Evolutionary conservation across 164 flowering plant genomes (phyloP), one percentile per base, ranked within the genome.

Genomic region (Annona squamosa): DNA sequence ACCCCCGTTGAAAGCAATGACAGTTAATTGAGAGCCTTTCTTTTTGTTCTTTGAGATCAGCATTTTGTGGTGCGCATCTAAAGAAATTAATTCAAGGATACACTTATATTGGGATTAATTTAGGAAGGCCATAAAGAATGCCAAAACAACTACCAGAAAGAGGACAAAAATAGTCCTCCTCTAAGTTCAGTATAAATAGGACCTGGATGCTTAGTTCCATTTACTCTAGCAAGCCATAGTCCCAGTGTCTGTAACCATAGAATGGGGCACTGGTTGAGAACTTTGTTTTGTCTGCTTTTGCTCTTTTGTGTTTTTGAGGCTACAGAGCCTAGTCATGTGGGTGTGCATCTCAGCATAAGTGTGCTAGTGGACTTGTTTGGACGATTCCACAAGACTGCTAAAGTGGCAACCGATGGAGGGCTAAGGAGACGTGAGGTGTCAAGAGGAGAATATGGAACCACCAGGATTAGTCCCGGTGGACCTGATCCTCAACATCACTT

Each of bases 401-500:
- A 65, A 44, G 62, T 46, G 26, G n/a, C 47, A 37, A 26, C 68
- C 44, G 18, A 3, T 37, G 48, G 44, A 26, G 46, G 46, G 66
- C 16, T 5, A n/a, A 41, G 78, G 59, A 45, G 47, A 64, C 4
- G 13, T 18, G 10, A 18, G 78, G 4, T 63, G 69, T 17, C 37
- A 4, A 5, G 9, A 66, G 47, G 67, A n/a, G 43, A 57, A 2
- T 72, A 59, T 13, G 64, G 48, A 68, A 41, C 75, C 1, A 63
- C 47, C 48, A 67, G 79, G 37, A 16, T 63, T 18, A 77, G 79
- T 45, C 79, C 79, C 1, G 79, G 73, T 16, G 79, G 79, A 65
- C 79, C 79, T 19, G 79, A 77, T 65, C 76, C 79, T 3, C 74
- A 73, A 17, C 79, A 77, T 56, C 79, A 77, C 70, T 44, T 43